Evolutionary conservation across 1,284 basidiomycete species (phyloP), one percentile per base, ranked within the genome.

Genomic region (Heterobasidion occidentale): DNA sequence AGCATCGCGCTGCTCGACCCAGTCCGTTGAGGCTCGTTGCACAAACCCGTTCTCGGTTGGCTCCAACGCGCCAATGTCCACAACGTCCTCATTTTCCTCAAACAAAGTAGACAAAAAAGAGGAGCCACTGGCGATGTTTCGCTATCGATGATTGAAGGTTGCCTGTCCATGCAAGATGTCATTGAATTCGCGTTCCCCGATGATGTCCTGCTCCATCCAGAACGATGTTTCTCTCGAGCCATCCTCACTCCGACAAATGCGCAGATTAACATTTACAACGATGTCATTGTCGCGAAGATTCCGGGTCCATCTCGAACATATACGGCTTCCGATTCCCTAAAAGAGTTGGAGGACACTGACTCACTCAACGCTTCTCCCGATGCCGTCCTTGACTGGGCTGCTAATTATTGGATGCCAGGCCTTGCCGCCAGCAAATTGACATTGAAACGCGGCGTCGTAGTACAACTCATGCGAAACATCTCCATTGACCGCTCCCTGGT

Each of bases 21-120:
- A 88, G 64, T 84, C 78, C 6, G 85, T 87, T 2, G 83, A 86
- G 7, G 83, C 83, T 27, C 71, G 73, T 33, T 83, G 63, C 33
- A 81, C 67, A 47, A 34, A 42, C 42, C 68, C 72, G 34, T 71
- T 64, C 15, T 70, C 71, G 34, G 69, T 66, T 27, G 76, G 71
- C 61, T 85, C 83, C 80, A 81, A 84, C 7, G 66, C 64, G 2
- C 78, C 80, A 14, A 76, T 70, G 50, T 87, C 80, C 5, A 87
- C 79, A 0, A 86, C 70, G 59, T 88, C 81, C 53, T 84, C 81
- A 61, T 83, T 85, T 57, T 81, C 81, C 46, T 81, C 79, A 35
- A 85, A 66, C 14, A 86, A 68, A 38, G 80, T 64, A 6, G 67
- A 67, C 15, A 68, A 68, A 35, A 74, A 58, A 2, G 67, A 63